Evolutionary conservation across 352 stramenopile genomes (phyloP), one percentile per base, ranked within the genome.

Genomic region (Pythium brachiatum): DNA sequence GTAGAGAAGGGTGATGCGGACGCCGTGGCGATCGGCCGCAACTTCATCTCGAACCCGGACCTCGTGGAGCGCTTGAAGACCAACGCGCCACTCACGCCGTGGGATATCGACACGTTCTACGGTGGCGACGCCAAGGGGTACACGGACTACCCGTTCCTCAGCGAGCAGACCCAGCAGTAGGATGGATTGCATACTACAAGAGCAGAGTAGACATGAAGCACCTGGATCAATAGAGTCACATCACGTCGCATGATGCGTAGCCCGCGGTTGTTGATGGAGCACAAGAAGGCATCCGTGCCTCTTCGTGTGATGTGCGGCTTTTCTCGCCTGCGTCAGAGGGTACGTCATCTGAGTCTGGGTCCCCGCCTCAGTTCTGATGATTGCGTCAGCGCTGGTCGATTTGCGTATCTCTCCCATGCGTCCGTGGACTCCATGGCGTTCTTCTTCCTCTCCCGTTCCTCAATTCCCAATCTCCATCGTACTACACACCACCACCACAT

Each of bases 81-180:
- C 38, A 48, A 66, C 48, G 34, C 56, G 12, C 58, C 67, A 38
- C 57, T 84, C n/a, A 59, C 53, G 57, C 53, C 25, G 62, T 89
- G 72, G 55, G 70, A 90, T 57, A 68, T 62, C 13, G 51, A 67
- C 47, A 83, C 72, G 53, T 83, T 79, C 64, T 89, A 88, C 62
- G 46, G 66, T 7, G 68, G 66, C 7, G 78, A 77, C 23, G 73
- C 69, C 11, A 60, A 63, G 8, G 82, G 80, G 20, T 91, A 89
- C 70, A 78, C 64, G 7, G 76, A 83, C 69, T 79, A 80, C 60
- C 73, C 72, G 21, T 75, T 78, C 57, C 47, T 85, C 9, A 25
- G 76, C 21, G 54, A 76, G 46, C 21, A 57, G 48, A 16, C 52
- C 21, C 23, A 31, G n/a, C 34, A 26, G n/a, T 15, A 34, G 36